Percentiles rank a stretch among this genome's conserved stretches.
phyloP scores from a whole-genome alignment of 371 early-diverging fungal species.

The Mucor saturninus region DNA sequence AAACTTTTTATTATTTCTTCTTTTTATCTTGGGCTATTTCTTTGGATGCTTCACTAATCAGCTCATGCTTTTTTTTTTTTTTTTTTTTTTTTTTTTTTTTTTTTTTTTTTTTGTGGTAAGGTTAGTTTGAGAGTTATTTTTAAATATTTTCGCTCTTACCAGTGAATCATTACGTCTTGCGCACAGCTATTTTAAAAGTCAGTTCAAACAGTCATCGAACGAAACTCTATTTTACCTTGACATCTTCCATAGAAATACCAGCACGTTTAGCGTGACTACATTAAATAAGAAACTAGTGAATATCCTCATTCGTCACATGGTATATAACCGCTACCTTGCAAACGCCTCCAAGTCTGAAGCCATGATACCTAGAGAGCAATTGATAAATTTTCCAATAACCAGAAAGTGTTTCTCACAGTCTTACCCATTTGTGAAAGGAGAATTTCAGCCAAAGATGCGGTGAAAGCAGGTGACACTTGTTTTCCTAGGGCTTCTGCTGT shows the following conservation, averaged over 20 bases:
- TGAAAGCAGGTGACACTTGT: conserved; percentile 17
- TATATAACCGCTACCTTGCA: conserved; percentile 22
- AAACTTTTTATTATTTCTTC: conserved; percentile 12
- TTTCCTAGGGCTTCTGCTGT: conserved; percentile 20
- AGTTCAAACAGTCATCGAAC: too few species aligned
- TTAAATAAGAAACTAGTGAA: neutral
- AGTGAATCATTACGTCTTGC: conserved; percentile 30
- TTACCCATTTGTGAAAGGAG: conserved; percentile 27
- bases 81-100: conserved; percentile 9
- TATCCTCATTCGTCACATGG: neutral
- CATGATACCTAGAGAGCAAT: conserved; percentile 13
- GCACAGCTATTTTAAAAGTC: conserved; percentile 18
- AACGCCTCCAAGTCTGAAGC: conserved; percentile 32
- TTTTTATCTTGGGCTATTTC: conserved; percentile 18
- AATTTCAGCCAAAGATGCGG: conserved; percentile 23
- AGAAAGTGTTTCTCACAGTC: neutral
- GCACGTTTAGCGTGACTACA: conserved; percentile 25
- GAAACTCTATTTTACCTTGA: conserved; percentile 19
- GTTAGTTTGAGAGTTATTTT: neutral
- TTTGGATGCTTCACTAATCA: conserved; percentile 21
- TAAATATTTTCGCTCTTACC: conserved; percentile 13
- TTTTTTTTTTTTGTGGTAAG: neutral
- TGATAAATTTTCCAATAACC: neutral
- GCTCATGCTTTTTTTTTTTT: conserved; percentile 10
- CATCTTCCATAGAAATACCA: conserved; percentile 33